These are phyloP conservation scores for Aspergillus fijiensis DNA, from an alignment of 2,329 filamentous ascomycete genomes.

Conservation along the genomic window DNA sequence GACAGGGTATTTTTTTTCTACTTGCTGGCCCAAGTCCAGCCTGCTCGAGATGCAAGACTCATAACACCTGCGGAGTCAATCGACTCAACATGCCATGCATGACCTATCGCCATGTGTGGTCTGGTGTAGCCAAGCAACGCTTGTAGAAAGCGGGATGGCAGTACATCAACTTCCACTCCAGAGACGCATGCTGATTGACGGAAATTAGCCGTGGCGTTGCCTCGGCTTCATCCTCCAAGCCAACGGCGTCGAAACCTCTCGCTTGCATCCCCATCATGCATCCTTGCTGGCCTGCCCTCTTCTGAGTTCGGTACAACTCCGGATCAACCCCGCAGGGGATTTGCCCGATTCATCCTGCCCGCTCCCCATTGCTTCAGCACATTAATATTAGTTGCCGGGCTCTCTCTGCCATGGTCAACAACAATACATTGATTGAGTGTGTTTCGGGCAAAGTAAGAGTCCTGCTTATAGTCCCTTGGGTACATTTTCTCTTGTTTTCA, in stretches of 20 bases:
- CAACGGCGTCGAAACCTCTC: slow-evolving; percentile 11
- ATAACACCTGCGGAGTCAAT: slow-evolving; percentile 2
- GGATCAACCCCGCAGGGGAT: slow-evolving; percentile 32
- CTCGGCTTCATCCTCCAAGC: slow-evolving; percentile 18
- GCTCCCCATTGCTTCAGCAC: slow-evolving; percentile 12
- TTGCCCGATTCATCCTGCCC: slow-evolving; percentile 27
- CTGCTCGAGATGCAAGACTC: neutral
- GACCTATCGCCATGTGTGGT: slow-evolving; percentile 6
- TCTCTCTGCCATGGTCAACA: slow-evolving; percentile 7
- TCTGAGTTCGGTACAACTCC: slow-evolving; percentile 8
- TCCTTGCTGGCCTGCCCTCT: neutral
- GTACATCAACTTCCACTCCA: neutral
- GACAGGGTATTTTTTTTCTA: neutral
- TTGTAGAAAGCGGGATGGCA: slow-evolving; percentile 16
- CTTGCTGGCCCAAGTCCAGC: neutral
- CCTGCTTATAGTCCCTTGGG: slow-evolving; percentile 3
- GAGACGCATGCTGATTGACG: slow-evolving; percentile 22
- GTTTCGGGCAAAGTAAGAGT: neutral
- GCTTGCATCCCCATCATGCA: neutral
- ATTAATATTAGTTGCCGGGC: slow-evolving; percentile 20
- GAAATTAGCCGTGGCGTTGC: slow-evolving; percentile 19
- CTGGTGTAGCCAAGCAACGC: slow-evolving; percentile 8
- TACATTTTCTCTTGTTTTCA: neutral
- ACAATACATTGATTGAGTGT: slow-evolving; percentile 6
- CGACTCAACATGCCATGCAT: slow-evolving; percentile 7